These are phyloP conservation scores for Bertia moriformis DNA, from an alignment of 2,329 filamentous ascomycete species.

Conservation along the genomic window DNA sequence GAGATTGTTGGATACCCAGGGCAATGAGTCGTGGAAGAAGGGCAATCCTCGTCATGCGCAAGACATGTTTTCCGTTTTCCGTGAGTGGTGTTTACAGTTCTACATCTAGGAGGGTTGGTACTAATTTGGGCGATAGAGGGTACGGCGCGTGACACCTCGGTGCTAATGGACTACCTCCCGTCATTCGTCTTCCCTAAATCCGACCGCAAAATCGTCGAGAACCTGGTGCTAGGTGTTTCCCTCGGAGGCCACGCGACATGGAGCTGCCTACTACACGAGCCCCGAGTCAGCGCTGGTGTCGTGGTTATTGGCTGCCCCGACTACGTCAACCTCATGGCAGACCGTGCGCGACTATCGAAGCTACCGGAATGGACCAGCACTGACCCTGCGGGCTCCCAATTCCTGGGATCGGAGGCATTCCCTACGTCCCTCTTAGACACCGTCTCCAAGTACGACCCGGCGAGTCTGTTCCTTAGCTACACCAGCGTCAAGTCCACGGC, in stretches of 20 bases:
- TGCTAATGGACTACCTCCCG: constrained; percentile 65
- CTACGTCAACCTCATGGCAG: constrained; percentile 62
- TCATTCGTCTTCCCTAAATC: constrained; percentile 42
- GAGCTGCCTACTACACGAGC: constrained; percentile 68
- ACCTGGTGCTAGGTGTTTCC: constrained; percentile 70
- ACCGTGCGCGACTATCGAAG: constrained; percentile 62
- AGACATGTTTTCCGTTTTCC: constrained; percentile 77
- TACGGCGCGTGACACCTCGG: constrained; percentile 60
- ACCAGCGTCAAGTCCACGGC: not conserved
- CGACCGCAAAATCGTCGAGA: constrained; percentile 32
- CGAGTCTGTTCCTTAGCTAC: constrained; percentile 52
- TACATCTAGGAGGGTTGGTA: constrained; percentile 16
- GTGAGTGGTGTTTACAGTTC: constrained; percentile 18
- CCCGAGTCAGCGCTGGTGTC: constrained; percentile 63
- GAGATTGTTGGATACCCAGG: constrained; percentile 46
- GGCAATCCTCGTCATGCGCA: constrained; percentile 73
- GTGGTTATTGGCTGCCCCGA: constrained; percentile 82
- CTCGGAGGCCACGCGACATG: constrained; percentile 79
- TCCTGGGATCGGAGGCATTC: constrained; percentile 68
- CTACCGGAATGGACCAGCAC: constrained; percentile 41
- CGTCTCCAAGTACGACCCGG: constrained; percentile 58
- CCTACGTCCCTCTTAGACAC: constrained; percentile 51
- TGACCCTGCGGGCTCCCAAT: constrained; percentile 39
- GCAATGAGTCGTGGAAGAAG: constrained; percentile 66
- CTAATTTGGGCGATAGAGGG: not conserved